These are phyloP conservation scores for Lotmaria passim DNA, from an alignment of 208 protist species.

Conservation along the genomic window DNA sequence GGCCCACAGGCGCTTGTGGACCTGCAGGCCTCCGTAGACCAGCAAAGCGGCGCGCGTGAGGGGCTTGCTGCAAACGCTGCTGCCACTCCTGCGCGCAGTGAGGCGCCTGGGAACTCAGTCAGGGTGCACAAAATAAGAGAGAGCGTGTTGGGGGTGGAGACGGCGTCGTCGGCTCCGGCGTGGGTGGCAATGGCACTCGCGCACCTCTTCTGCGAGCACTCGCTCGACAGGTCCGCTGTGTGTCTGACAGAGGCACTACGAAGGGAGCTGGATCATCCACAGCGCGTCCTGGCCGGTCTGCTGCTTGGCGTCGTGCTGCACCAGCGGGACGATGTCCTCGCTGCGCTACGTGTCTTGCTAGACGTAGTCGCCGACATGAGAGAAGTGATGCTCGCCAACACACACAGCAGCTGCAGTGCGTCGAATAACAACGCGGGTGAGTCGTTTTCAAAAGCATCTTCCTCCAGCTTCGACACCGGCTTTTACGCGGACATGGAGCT, in stretches of 20 bases:
- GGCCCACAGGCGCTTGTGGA: constrained; percentile 39
- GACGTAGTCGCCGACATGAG: neutral
- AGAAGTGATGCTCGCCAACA: neutral
- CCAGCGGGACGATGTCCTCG: constrained; percentile 1
- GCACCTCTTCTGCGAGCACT: constrained; percentile 30
- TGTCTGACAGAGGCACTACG: constrained; percentile 8
- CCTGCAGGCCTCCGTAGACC: constrained; percentile 16
- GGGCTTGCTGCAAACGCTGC: neutral
- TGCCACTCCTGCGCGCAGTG: too few species aligned
- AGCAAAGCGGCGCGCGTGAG: neutral
- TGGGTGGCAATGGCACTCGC: constrained; percentile 25
- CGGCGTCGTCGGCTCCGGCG: constrained; percentile 3
- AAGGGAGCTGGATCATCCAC: constrained; percentile 4
- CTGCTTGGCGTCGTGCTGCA: constrained; percentile 28
- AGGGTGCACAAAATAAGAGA: neutral
- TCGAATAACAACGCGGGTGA: neutral
- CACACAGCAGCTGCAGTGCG: neutral
- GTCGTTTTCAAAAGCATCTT: constrained; percentile 36
- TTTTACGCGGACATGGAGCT: constrained; percentile 36
- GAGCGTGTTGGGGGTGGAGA: neutral
- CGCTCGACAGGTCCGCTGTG: neutral
- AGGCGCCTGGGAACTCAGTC: too few species aligned
- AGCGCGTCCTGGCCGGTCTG: constrained; percentile 10
- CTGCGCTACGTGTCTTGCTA: constrained; percentile 13
- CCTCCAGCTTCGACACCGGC: constrained; percentile 30